Percentiles rank a stretch among this genome's conserved stretches.
phyloP scores from a whole-genome alignment of 495 filamentous ascomycete species.

The Aspergillus kassunensis region DNA sequence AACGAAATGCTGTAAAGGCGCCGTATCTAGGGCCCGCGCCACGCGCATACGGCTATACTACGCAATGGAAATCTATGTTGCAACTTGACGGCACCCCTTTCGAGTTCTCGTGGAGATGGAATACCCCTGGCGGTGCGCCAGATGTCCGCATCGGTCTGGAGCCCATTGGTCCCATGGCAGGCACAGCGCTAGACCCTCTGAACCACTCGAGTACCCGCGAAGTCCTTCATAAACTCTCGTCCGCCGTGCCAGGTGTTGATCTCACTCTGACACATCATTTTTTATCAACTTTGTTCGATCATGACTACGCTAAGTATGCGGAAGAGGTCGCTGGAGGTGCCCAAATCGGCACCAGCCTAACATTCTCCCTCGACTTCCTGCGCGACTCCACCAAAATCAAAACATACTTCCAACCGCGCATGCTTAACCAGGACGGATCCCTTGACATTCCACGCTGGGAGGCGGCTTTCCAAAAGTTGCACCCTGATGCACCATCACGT shows the following conservation, averaged over 20 bases:
- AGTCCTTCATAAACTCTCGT: constrained; percentile 1
- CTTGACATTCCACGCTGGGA: constrained; percentile 2
- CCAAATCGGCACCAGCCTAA: not conserved
- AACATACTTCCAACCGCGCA: constrained; percentile 9
- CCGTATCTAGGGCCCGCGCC: constrained; percentile 6
- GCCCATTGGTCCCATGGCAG: constrained; percentile 5
- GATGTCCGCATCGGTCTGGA: constrained; percentile 3
- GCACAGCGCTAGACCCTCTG: constrained; percentile 3
- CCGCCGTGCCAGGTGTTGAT: not conserved
- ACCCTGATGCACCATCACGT: not conserved
- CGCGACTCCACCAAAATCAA: not conserved
- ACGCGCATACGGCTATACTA: not conserved
- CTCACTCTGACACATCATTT: constrained; percentile 8
- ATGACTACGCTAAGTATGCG: constrained; percentile 1
- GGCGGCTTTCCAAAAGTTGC: not conserved
- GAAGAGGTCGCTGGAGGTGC: not conserved
- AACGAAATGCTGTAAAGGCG: not conserved
- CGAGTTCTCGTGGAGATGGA: constrained; percentile 9
- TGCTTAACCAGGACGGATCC: not conserved
- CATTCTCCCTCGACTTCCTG: constrained; percentile 5
- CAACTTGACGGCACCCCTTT: constrained; percentile 6
- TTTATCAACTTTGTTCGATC: constrained; percentile 6
- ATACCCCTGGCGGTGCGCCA: not conserved
- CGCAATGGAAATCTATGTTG: constrained; percentile 2
- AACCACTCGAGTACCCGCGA: constrained; percentile 1